A percentile compares a stretch with the other conserved stretches of the same genome.
Evolutionary conservation across 345 rosid species (phyloP).

Genomic region (Gossypium australe): DNA sequence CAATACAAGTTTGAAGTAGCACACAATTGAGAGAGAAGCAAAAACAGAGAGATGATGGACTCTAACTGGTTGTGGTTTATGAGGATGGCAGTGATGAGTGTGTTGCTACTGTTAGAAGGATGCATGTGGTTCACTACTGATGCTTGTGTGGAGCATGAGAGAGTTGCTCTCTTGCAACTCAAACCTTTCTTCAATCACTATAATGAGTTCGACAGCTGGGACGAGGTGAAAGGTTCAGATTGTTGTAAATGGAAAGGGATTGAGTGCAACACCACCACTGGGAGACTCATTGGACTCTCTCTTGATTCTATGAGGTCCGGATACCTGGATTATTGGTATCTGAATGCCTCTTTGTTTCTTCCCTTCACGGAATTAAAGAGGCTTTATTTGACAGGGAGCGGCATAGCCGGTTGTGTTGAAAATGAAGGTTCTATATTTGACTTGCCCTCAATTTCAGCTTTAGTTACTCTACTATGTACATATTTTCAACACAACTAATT

Average conservation of each 20-base stretch:
- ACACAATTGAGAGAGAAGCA: background rate
- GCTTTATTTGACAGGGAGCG: background rate
- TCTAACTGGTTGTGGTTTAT: background rate
- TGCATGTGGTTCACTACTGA: background rate
- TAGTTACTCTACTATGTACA: background rate
- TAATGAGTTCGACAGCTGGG: background rate
- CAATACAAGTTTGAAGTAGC: background rate
- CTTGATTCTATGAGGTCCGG: background rate
- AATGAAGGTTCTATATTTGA: background rate
- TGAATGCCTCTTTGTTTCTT: background rate
- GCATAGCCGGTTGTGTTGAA: background rate
- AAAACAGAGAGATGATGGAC: background rate
- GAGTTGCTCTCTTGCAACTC: constrained; percentile 2
- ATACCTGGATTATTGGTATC: background rate
- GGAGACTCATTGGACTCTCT: background rate
- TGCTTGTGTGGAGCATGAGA: constrained; percentile 6
- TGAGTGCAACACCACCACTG: background rate
- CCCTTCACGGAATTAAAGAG: background rate
- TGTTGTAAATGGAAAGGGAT: background rate
- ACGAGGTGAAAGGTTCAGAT: background rate
- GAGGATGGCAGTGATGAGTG: background rate
- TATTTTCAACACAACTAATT: no score
- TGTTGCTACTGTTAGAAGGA: background rate
- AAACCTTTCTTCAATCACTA: background rate
- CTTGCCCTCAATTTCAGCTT: background rate